Conservation (phyloP, 345 rosid genomes). For the Populus nigra region DNA sequence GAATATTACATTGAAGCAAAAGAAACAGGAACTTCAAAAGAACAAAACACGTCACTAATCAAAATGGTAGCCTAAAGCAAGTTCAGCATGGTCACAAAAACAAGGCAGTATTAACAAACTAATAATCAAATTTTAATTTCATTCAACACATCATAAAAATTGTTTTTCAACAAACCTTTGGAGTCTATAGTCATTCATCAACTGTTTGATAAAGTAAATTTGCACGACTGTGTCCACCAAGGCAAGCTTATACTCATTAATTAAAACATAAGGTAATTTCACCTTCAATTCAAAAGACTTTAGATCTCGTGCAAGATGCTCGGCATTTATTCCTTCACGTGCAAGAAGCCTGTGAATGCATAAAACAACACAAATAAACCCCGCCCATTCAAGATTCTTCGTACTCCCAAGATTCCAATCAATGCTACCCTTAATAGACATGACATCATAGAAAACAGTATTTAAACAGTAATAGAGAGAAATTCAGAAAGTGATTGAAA, state of each 20-base stretch:
- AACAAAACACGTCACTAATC: not conserved
- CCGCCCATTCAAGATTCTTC: not conserved
- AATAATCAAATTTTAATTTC: not conserved
- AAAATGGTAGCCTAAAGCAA: constrained; percentile 9
- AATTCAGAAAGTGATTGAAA: not conserved
- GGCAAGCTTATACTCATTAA: not conserved
- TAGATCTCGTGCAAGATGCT: constrained; percentile 92
- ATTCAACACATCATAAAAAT: not conserved
- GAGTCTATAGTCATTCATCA: not conserved
- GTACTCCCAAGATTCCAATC: not conserved
- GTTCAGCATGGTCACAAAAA: constrained; percentile 1
- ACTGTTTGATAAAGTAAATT: not conserved
- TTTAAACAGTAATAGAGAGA: not conserved
- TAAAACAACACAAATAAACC: not conserved
- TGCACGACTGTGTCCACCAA: constrained; percentile 5
- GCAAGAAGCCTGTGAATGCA: constrained; percentile 71
- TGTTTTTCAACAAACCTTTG: not conserved
- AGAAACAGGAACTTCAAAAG: not conserved
- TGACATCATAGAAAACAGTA: constrained; percentile 6
- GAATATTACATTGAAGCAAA: not conserved
- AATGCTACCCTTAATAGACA: not conserved
- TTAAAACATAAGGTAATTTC: not conserved
- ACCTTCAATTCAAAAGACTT: constrained; percentile 97
- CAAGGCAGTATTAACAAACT: not conserved
- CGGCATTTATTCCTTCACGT: constrained; percentile 95